phyloP scores from a whole-genome alignment of 495 filamentous ascomycete species.

The Sordaria brevicollis region DNA sequence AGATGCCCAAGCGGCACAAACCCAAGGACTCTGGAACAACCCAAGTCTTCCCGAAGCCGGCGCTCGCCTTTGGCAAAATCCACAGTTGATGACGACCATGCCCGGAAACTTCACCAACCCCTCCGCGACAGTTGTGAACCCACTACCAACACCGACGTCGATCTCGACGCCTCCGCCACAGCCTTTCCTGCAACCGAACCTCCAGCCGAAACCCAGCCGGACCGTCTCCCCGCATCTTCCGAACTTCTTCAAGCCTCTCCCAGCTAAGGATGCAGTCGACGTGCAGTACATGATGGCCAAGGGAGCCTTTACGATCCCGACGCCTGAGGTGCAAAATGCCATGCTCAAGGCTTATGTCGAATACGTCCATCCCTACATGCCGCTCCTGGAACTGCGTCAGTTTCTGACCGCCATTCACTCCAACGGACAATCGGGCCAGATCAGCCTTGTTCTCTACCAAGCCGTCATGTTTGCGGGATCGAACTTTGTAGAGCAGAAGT shows the following conservation, averaged over 20 bases:
- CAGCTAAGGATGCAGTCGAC: slow-evolving; percentile 56
- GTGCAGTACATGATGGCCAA: slow-evolving; percentile 64
- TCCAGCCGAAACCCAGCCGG: slow-evolving; percentile 6
- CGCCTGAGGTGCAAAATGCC: slow-evolving; percentile 56
- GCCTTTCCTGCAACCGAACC: neutral
- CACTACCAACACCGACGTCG: neutral
- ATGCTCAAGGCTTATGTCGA: slow-evolving; percentile 66
- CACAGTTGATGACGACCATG: neutral
- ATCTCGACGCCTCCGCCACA: neutral
- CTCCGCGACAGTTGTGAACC: slow-evolving; percentile 12
- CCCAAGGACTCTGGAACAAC: neutral
- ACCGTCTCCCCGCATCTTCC: slow-evolving; percentile 38
- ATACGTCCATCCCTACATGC: slow-evolving; percentile 85
- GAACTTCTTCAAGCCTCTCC: slow-evolving; percentile 62
- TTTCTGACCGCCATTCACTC: slow-evolving; percentile 57
- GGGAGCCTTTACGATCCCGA: slow-evolving; percentile 63
- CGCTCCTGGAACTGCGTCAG: slow-evolving; percentile 66
- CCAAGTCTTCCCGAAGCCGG: neutral
- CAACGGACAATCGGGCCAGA: slow-evolving; percentile 53
- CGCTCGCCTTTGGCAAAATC: neutral
- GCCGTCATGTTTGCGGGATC: slow-evolving; percentile 74
- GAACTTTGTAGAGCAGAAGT: slow-evolving; percentile 64
- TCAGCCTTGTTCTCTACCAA: slow-evolving; percentile 72
- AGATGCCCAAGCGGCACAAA: neutral
- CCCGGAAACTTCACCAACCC: slow-evolving; percentile 6